A percentile compares a stretch with the other conserved stretches of the same genome.
Conservation (phyloP, 2,329 filamentous ascomycete genomes). For the Niveomyces coronatus region DNA sequence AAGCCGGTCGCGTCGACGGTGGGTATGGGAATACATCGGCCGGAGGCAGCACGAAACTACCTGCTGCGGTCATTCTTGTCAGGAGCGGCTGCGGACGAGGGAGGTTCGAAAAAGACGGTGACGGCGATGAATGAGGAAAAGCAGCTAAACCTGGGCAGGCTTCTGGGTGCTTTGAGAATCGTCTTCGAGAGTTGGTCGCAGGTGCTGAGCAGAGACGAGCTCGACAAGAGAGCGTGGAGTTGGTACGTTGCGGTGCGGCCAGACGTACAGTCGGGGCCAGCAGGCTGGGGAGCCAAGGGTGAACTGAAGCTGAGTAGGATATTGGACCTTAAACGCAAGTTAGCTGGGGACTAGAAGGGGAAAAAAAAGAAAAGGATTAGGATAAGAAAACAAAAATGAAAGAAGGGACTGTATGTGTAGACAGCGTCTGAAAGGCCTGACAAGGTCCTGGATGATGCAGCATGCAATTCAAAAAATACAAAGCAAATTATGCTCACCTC, state of each 20-base stretch:
- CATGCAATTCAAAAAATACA: too few species aligned
- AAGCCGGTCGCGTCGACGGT: slow-evolving; percentile 27
- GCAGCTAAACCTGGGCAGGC: slow-evolving; percentile 55
- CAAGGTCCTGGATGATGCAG: too few species aligned
- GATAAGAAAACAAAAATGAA: background rate
- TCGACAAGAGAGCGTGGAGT: slow-evolving; percentile 67
- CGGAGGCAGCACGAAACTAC: slow-evolving; percentile 56
- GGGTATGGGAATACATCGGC: slow-evolving; percentile 62
- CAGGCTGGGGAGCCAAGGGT: slow-evolving; percentile 79
- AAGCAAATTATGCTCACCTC: too few species aligned
- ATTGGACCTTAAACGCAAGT: slow-evolving; percentile 42
- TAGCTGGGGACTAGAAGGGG: background rate
- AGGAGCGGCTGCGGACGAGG: slow-evolving; percentile 22
- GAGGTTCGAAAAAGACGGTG: slow-evolving; percentile 37
- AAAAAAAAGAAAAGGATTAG: background rate
- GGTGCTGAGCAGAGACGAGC: slow-evolving; percentile 51
- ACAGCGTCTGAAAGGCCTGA: too few species aligned
- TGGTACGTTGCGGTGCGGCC: slow-evolving; percentile 76
- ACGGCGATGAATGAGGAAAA: slow-evolving; percentile 48
- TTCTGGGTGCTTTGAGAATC: slow-evolving; percentile 62
- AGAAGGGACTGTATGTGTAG: background rate
- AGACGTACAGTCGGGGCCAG: slow-evolving; percentile 60
- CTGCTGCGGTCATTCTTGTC: slow-evolving; percentile 49
- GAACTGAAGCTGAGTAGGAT: slow-evolving; percentile 56
- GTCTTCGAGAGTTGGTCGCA: slow-evolving; percentile 64